Evolutionary conservation across 1,139 yeast genomes (phyloP), one percentile per base, ranked within the genome.

Genomic region (Saccharomyces hybrid): DNA sequence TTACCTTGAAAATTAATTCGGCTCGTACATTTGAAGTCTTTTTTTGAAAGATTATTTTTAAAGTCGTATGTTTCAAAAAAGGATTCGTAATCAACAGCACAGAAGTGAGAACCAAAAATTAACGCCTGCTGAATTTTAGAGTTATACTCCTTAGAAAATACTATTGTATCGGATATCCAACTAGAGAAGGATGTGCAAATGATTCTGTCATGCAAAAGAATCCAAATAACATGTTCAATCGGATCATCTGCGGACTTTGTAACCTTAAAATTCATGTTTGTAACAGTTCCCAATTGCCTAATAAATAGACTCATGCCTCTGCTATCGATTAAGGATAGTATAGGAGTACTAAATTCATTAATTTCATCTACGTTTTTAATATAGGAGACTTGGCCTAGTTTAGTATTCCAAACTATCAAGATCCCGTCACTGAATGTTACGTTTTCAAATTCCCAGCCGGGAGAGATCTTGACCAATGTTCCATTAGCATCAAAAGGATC

Each of bases 321-420:
- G 14, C 44, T 19, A 11, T 11, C 11, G n/a, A 5, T 38, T 38
- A 38, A 38, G n/a, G 11, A 12, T 38, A 12, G 19, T 14, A 9
- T 5, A 9, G 24, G 6, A 7, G 12, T 2, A 26, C 11, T 11
- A 16, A n/a, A 8, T 5, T 38, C 44, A 38, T 11, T 21, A 19
- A 38, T 6, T 4, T n/a, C 24, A 4, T 38, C 44, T 19, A 38
- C 6, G 6, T 38, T 11, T 19, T 38, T 6, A 4, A 38, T 38
- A 19, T 9, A 38, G 6, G 44, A 38, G n/a, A 19, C 11, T 9
- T 11, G 6, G 12, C 44, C 26, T 2, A 38, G 53, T 4, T 34
- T 27, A 4, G 31, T n/a, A 49, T 59, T 60, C 67, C 67, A 64
- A 8, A 62, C 28, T 3, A 64, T 46, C 2, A 63, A 46, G 9